Conservation (phyloP, 2,329 filamentous ascomycete species). For the Westerdykella ornata region DNA sequence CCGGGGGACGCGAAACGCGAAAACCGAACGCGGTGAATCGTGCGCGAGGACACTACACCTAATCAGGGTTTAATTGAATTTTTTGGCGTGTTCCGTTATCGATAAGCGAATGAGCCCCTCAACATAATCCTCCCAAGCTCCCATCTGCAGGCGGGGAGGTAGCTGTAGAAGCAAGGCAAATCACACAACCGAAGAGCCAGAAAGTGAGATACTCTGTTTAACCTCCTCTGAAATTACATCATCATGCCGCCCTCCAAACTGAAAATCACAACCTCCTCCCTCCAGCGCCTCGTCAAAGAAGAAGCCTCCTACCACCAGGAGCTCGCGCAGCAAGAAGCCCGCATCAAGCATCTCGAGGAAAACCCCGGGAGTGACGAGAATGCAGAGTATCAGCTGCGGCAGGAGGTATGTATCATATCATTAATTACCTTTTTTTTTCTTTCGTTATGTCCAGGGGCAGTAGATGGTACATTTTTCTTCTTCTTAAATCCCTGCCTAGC, state of each 20-base stretch:
- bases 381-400: slow-evolving; percentile 69
- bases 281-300: slow-evolving; percentile 84
- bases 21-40: neutral
- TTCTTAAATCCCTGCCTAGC: neutral
- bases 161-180: too few species aligned
- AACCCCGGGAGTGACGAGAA: slow-evolving; percentile 60
- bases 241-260: slow-evolving; percentile 77
- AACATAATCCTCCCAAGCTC: too few species aligned
- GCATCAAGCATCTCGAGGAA: slow-evolving; percentile 61
- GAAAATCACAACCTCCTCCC: slow-evolving; percentile 69
- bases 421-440: neutral
- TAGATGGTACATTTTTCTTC: neutral
- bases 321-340: slow-evolving; percentile 64
- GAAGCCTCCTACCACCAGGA: slow-evolving; percentile 87
- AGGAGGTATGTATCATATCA: slow-evolving; percentile 58
- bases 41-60: too few species aligned
- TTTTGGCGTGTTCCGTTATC: too few species aligned
- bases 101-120: too few species aligned
- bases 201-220: neutral
- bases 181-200: too few species aligned
- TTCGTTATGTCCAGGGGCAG: neutral
- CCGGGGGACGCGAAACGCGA: neutral
- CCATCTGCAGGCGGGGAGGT: too few species aligned
- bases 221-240: neutral
- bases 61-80: too few species aligned